A percentile compares a stretch with the other conserved stretches of the same genome.
These are phyloP conservation scores for Xylaria hypoxylon DNA, from an alignment of 2,329 filamentous ascomycete species.

Conservation along the genomic window DNA sequence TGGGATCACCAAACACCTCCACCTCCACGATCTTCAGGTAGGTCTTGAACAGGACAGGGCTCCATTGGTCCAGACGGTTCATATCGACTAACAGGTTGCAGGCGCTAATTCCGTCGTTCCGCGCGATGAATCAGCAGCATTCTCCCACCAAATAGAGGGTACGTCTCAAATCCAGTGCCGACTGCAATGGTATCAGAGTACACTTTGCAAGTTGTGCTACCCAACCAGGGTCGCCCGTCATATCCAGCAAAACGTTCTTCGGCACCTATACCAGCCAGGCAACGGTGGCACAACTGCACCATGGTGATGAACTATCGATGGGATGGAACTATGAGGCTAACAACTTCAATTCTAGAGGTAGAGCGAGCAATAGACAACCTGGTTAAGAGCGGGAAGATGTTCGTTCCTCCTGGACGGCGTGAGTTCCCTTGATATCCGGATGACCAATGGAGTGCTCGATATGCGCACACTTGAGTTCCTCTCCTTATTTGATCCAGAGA, in stretches of 20 bases:
- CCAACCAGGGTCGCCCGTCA: slow-evolving; percentile 7
- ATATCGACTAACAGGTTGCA: slow-evolving; percentile 53
- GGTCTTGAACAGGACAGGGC: not conserved
- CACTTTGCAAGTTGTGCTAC: slow-evolving; percentile 26
- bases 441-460: slow-evolving; percentile 16
- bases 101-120: slow-evolving; percentile 80
- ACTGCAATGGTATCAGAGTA: slow-evolving; percentile 7
- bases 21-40: slow-evolving; percentile 72
- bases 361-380: slow-evolving; percentile 96
- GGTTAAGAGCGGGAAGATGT: slow-evolving; percentile 95
- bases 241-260: not conserved
- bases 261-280: not conserved
- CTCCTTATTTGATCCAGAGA: slow-evolving; percentile 8
- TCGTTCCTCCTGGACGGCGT: slow-evolving; percentile 78
- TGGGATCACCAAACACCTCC: slow-evolving; percentile 81
- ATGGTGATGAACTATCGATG: not conserved
- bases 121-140: slow-evolving; percentile 80
- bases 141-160: slow-evolving; percentile 91
- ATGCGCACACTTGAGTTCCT: slow-evolving; percentile 41
- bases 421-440: slow-evolving; percentile 68
- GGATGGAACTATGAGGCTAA: slow-evolving; percentile 44
- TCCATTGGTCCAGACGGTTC: not conserved
- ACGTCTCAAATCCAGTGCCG: slow-evolving; percentile 57
- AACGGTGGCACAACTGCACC: slow-evolving; percentile 9
- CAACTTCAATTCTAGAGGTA: slow-evolving; percentile 73